Evolutionary conservation across 2,329 filamentous ascomycete species (phyloP), one percentile per base, ranked within the genome.

Genomic region (Bipolaris zeicola): DNA sequence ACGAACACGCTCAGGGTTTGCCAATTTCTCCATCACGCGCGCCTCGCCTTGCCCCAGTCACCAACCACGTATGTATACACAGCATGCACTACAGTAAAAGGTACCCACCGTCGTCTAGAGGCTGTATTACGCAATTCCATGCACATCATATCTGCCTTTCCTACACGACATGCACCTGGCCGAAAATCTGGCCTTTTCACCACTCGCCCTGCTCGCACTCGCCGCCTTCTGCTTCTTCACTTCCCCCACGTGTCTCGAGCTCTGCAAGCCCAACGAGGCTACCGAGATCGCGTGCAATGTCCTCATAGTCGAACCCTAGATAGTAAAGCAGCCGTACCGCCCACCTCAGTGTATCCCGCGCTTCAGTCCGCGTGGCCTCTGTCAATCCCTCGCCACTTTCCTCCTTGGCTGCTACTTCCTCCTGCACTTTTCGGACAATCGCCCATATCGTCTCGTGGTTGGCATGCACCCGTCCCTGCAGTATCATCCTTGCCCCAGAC

Each of bases 391-490:
- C 57, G 41, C 60, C 64, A 41, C 55, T 50, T 26, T 50, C 34
- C 43, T 53, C 39, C 38, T 60, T 59, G 36, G 65, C 53, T n/a
- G 65, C 67, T 49, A 69, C 63, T 54, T 76, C 73, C 45, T 69
- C 64, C 57, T 69, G 66, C 7, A 72, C 66, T 58, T 70, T 73
- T 39, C 70, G 70, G 43, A 76, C 46, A 36, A 76, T 63, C 18
- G 65, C 63, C 64, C 67, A 69, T 39, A 75, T 60, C 6, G 73
- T 76, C 50, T 73, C 72, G 33, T 69, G 61, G 51, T 74, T 74
- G 16, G 68, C 65, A 7, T 58, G 38, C 24, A 76, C 53, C 24
- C 72, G 70, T 26, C 72, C 72, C 26, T 67, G 65, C 11, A 76
- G 38, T 11, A 65, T 60, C 26, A 75, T 64, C 39, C 46, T 64